Evolutionary conservation across 2,329 filamentous ascomycete genomes (phyloP).

Genomic region (Arachnopeziza araneosa): DNA sequence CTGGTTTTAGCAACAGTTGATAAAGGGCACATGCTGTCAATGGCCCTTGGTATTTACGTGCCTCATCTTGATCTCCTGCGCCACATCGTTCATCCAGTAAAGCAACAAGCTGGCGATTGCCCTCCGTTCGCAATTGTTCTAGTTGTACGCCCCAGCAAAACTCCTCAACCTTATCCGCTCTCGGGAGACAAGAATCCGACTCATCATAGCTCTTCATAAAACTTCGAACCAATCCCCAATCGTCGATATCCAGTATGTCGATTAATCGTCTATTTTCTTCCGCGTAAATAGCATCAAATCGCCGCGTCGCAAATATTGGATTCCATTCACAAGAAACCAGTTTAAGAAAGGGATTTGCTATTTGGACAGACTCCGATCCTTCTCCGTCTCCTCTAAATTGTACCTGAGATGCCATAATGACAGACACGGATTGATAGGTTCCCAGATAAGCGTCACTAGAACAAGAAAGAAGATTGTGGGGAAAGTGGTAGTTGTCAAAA

Average conservation of each 20-base stretch:
- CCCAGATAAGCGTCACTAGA: too few species aligned
- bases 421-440: too few species aligned
- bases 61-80: neutral
- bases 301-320: neutral
- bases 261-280: neutral
- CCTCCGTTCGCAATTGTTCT: too few species aligned
- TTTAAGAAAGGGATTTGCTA: neutral
- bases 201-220: conserved; percentile 1
- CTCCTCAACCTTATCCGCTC: neutral
- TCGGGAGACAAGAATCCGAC: neutral
- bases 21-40: neutral
- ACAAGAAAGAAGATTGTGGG: too few species aligned
- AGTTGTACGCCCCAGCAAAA: neutral
- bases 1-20: too few species aligned
- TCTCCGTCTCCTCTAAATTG: too few species aligned
- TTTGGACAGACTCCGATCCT: too few species aligned
- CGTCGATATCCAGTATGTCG: neutral
- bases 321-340: neutral
- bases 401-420: too few species aligned
- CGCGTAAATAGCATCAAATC: neutral
- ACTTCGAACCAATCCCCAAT: neutral
- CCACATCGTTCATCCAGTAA: neutral
- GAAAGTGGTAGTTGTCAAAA: too few species aligned
- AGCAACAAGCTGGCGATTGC: too few species aligned
- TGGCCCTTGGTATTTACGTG: neutral